A percentile compares a stretch with the other conserved stretches of the same genome.
These are phyloP conservation scores for Mytilinidion resinicola DNA, from an alignment of 495 filamentous ascomycete species.

Conservation along the genomic window DNA sequence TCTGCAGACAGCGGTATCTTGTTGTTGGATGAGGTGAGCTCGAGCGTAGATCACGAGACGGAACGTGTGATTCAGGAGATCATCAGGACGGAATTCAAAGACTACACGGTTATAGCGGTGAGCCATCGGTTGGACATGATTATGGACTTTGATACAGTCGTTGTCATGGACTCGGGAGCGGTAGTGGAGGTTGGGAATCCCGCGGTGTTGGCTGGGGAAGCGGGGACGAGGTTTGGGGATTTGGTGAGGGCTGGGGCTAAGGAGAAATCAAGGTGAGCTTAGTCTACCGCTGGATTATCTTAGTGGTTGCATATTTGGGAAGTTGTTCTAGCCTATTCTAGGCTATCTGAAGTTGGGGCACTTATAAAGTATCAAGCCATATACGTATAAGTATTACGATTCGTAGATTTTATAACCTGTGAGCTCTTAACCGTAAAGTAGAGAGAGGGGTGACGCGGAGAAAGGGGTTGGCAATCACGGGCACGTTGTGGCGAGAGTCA, in stretches of 20 bases:
- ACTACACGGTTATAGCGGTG: slow-evolving; percentile 45
- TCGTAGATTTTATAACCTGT: too few species aligned
- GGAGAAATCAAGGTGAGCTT: neutral
- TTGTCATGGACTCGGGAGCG: slow-evolving; percentile 39
- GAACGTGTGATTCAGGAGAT: slow-evolving; percentile 42
- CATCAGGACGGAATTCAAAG: slow-evolving; percentile 40
- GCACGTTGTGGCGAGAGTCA: too few species aligned
- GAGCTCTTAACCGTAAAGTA: too few species aligned
- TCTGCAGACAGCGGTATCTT: neutral
- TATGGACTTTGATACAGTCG: slow-evolving; percentile 43
- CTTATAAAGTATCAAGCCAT: too few species aligned
- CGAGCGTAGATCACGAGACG: slow-evolving; percentile 42
- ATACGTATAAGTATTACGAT: too few species aligned
- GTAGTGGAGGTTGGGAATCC: slow-evolving; percentile 42
- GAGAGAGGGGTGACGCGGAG: too few species aligned
- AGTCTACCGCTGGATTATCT: too few species aligned
- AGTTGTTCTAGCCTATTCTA: too few species aligned
- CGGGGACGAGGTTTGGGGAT: slow-evolving; percentile 38
- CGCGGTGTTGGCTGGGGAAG: slow-evolving; percentile 8
- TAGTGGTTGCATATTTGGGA: too few species aligned
- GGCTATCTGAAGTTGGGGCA: too few species aligned
- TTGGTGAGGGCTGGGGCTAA: slow-evolving; percentile 16
- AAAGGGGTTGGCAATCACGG: too few species aligned
- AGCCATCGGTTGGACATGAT: slow-evolving; percentile 45
- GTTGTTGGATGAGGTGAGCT: slow-evolving; percentile 8